Evolutionary conservation across 2,329 filamentous ascomycete genomes (phyloP).

Genomic region (Diaporthe velutina): DNA sequence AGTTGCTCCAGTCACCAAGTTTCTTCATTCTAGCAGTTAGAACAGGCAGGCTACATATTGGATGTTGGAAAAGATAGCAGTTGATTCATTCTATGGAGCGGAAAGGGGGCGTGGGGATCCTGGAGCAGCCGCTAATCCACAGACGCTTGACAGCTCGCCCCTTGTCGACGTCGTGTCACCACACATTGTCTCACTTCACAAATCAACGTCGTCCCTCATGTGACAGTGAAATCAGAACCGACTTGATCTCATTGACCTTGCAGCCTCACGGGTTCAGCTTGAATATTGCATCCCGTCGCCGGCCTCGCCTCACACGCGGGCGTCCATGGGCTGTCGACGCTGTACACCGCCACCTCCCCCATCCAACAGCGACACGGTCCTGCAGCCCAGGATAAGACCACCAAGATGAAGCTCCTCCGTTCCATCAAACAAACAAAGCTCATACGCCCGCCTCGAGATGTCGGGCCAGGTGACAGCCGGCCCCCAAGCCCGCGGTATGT

Average conservation of each 20-base stretch:
- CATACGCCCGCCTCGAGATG: constrained; percentile 42
- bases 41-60: no score
- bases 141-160: not conserved
- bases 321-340: not conserved
- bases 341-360: not conserved
- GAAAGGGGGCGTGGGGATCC: not conserved
- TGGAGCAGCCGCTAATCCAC: not conserved
- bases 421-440: constrained; percentile 45
- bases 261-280: not conserved
- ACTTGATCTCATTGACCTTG: not conserved
- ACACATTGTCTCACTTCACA: not conserved
- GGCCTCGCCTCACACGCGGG: no score
- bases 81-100: not conserved
- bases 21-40: not conserved
- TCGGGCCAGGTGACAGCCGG: constrained; percentile 38
- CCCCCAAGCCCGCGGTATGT: constrained; percentile 47
- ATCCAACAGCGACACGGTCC: not conserved
- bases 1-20: no score
- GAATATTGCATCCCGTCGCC: not conserved
- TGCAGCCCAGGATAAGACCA: not conserved
- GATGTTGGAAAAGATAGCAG: not conserved
- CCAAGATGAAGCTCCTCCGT: constrained; percentile 28
- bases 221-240: not conserved
- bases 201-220: not conserved
- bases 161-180: not conserved